Percentiles rank a stretch among this genome's conserved stretches.
phyloP scores from a whole-genome alignment of 352 stramenopile genomes.

The Globisporangium camurandrum region DNA sequence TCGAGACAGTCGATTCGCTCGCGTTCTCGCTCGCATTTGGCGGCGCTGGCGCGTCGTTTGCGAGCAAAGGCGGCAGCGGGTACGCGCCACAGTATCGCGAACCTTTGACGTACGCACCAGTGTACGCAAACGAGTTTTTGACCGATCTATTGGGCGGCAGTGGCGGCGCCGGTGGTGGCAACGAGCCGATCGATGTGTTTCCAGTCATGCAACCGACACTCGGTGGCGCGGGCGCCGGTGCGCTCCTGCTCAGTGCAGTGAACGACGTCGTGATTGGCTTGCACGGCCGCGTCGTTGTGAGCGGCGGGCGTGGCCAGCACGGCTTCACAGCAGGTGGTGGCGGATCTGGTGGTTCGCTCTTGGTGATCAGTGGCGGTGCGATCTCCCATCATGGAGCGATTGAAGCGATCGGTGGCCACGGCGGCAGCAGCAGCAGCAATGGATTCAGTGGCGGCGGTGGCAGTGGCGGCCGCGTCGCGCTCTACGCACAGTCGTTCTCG shows the following conservation, averaged over 20 bases:
- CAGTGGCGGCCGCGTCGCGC: slow-evolving; percentile 77
- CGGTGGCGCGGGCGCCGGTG: slow-evolving; percentile 89
- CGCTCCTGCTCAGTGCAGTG: slow-evolving; percentile 77
- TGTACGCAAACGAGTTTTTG: slow-evolving; percentile 43
- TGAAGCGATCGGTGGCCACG: slow-evolving; percentile 71
- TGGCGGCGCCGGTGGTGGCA: slow-evolving; percentile 81
- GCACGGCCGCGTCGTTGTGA: slow-evolving; percentile 67
- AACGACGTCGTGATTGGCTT: slow-evolving; percentile 92
- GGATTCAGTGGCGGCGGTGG: slow-evolving; percentile 60
- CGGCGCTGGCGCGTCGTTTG: slow-evolving; percentile 72
- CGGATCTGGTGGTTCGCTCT: slow-evolving; percentile 42
- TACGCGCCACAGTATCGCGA: slow-evolving; percentile 27
- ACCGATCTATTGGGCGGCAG: slow-evolving; percentile 88
- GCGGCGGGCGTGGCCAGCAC: slow-evolving; percentile 46
- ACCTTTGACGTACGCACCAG: slow-evolving; percentile 10
- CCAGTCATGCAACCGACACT: slow-evolving; percentile 55
- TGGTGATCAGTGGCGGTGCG: slow-evolving; percentile 40
- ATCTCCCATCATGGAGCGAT: slow-evolving; percentile 69
- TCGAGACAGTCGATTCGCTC: slow-evolving; percentile 53
- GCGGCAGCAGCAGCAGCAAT: slow-evolving; percentile 59
- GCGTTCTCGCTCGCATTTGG: slow-evolving; percentile 90
- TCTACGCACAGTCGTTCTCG: slow-evolving; percentile 89
- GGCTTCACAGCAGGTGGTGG: slow-evolving; percentile 53
- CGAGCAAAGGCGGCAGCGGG: slow-evolving; percentile 33
- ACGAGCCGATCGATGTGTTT: slow-evolving; percentile 75